phyloP scores from a whole-genome alignment of 208 protist species.

The Crithidia acanthocephali region DNA sequence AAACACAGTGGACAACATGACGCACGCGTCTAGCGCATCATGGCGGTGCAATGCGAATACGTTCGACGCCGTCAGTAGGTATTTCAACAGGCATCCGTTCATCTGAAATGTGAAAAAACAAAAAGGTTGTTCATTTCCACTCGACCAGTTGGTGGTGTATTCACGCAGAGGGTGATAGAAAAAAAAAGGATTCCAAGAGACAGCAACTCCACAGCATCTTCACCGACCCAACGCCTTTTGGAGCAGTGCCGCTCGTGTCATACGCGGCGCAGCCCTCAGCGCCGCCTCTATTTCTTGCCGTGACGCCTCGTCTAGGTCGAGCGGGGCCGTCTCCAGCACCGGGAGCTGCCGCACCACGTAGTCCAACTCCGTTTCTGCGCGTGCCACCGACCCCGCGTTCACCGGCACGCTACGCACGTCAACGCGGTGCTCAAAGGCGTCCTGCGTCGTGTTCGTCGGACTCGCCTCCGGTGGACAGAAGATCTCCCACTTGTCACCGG shows the following conservation, averaged over 20 bases:
- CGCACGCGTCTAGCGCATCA: no score
- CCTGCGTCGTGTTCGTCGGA: slow-evolving; percentile 1
- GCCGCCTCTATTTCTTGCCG: not conserved
- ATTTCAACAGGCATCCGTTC: not conserved
- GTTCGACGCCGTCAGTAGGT: no score
- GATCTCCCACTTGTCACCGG: slow-evolving; percentile 53
- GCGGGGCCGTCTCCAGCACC: not conserved
- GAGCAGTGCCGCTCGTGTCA: slow-evolving; percentile 5
- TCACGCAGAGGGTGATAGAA: not conserved
- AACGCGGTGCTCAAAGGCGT: slow-evolving; percentile 6
- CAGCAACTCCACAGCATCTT: no score
- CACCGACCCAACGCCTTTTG: not conserved
- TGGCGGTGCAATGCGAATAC: no score
- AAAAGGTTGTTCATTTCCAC: not conserved
- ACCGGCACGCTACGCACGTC: not conserved
- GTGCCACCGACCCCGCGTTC: not conserved
- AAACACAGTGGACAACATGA: no score
- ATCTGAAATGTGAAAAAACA: not conserved
- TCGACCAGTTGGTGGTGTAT: no score
- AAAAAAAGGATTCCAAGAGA: not conserved
- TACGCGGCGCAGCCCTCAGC: not conserved
- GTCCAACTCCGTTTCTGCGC: slow-evolving; percentile 14
- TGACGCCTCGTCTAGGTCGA: not conserved
- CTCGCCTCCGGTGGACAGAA: slow-evolving; percentile 24
- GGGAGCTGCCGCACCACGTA: slow-evolving; percentile 12